A percentile compares a stretch with the other conserved stretches of the same genome.
These are phyloP conservation scores for Fusarium chaquense DNA, from an alignment of 2,329 filamentous ascomycete genomes.

Conservation along the genomic window DNA sequence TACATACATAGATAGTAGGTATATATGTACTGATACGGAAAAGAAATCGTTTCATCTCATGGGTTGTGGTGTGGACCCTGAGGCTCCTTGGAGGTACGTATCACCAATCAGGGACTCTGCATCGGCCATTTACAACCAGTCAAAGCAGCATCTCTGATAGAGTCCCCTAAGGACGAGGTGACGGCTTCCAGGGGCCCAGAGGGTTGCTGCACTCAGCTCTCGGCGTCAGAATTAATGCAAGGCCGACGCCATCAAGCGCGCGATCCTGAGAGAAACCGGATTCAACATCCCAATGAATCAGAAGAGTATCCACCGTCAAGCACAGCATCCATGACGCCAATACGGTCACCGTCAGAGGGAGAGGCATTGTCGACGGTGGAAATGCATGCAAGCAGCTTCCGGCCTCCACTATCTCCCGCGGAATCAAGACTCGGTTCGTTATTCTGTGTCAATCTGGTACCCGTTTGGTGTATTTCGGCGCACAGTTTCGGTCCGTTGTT, in stretches of 20 bases:
- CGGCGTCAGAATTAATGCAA: slow-evolving; percentile 31
- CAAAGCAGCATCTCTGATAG: slow-evolving; percentile 17
- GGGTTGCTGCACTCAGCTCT: slow-evolving; percentile 4
- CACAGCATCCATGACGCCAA: slow-evolving; percentile 36
- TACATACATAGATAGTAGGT: not conserved
- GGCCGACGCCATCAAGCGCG: slow-evolving; percentile 35
- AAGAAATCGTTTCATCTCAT: not conserved
- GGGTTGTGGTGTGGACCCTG: slow-evolving; percentile 45
- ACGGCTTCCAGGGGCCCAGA: slow-evolving; percentile 5
- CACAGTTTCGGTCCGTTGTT: slow-evolving; percentile 41
- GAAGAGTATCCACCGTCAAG: slow-evolving; percentile 33
- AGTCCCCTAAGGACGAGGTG: slow-evolving; percentile 4
- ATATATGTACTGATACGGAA: not conserved
- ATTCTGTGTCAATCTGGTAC: slow-evolving; percentile 22
- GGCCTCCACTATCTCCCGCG: slow-evolving; percentile 14
- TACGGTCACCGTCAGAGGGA: slow-evolving; percentile 40
- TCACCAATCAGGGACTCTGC: slow-evolving; percentile 37
- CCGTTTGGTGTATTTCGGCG: slow-evolving; percentile 20
- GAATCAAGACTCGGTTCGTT: slow-evolving; percentile 29
- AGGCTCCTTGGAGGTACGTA: slow-evolving; percentile 38
- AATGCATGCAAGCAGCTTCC: slow-evolving; percentile 25
- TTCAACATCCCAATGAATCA: slow-evolving; percentile 6
- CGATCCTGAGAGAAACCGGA: slow-evolving; percentile 29
- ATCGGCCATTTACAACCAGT: slow-evolving; percentile 34
- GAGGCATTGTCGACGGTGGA: slow-evolving; percentile 35